Percentiles rank a stretch among this genome's conserved stretches.
Evolutionary conservation across 805 yeast genomes (phyloP).

Genomic region (Saccharomycopsis sp.): DNA sequence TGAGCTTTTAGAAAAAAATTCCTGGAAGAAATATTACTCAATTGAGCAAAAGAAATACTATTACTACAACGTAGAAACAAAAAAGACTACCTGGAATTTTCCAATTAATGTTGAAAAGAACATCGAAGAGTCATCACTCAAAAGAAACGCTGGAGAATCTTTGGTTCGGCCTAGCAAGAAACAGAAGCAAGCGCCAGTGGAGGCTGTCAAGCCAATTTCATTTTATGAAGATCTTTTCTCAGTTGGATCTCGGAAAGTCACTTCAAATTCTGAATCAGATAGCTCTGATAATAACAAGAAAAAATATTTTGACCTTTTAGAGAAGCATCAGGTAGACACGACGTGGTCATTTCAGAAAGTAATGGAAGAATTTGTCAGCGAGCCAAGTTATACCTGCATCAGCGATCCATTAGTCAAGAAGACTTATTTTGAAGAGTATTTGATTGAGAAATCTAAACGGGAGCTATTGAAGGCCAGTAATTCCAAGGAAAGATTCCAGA

Average conservation of each 20-base stretch:
- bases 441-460: slow-evolving; percentile 41
- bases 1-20: slow-evolving; percentile 42
- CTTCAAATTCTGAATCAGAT: too few species aligned
- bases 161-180: slow-evolving; percentile 10
- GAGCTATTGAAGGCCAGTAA: slow-evolving; percentile 47
- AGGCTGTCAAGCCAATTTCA: not conserved
- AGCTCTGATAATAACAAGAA: too few species aligned
- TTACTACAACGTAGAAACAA: slow-evolving; percentile 58
- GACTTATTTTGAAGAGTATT: slow-evolving; percentile 56
- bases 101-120: slow-evolving; percentile 44
- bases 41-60: slow-evolving; percentile 55
- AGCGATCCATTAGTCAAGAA: slow-evolving; percentile 55
- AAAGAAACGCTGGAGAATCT: not conserved
- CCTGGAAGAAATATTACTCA: slow-evolving; percentile 44
- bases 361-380: slow-evolving; percentile 48
- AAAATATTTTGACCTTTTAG: slow-evolving; percentile 37
- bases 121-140: slow-evolving; percentile 3
- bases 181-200: slow-evolving; percentile 3
- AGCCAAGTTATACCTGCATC: slow-evolving; percentile 63
- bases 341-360: slow-evolving; percentile 70
- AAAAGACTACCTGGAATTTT: slow-evolving; percentile 74
- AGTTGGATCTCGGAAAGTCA: too few species aligned
- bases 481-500: slow-evolving; percentile 48
- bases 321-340: slow-evolving; percentile 52
- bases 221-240: too few species aligned